These are phyloP conservation scores for Colletotrichum sublineola DNA, from an alignment of 2,329 filamentous ascomycete species.

Conservation along the genomic window DNA sequence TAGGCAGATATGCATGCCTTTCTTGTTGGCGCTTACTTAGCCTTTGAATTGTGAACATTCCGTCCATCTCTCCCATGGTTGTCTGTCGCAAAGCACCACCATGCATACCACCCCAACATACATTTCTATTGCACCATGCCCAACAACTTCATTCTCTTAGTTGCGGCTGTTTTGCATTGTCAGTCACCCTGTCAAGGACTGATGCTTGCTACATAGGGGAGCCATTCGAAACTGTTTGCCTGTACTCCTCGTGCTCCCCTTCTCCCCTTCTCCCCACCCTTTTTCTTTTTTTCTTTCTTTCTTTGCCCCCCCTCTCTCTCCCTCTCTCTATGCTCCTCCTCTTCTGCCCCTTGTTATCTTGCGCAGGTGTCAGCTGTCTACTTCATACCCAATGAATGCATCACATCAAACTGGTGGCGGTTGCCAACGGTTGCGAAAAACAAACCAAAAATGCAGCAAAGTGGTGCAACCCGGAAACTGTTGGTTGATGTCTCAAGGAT, in stretches of 20 bases:
- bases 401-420: conserved; percentile 27
- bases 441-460: neutral
- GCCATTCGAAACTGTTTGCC: neutral
- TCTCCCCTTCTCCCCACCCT: neutral
- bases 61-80: neutral
- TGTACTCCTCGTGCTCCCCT: neutral
- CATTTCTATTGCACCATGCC: conserved; percentile 5
- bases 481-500: neutral
- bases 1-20: neutral
- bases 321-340: neutral
- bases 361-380: neutral
- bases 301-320: no score
- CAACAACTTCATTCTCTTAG: conserved; percentile 6
- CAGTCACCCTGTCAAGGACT: no score
- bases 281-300: neutral
- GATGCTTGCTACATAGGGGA: no score
- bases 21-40: neutral
- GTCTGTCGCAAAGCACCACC: neutral
- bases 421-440: neutral
- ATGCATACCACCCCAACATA: conserved; percentile 1
- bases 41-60: neutral
- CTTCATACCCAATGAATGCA: neutral
- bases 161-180: neutral
- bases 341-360: neutral
- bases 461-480: conserved; percentile 16